These are phyloP conservation scores for Wickerhamiella allomyrinae DNA, from an alignment of 805 yeast species.

Conservation along the genomic window DNA sequence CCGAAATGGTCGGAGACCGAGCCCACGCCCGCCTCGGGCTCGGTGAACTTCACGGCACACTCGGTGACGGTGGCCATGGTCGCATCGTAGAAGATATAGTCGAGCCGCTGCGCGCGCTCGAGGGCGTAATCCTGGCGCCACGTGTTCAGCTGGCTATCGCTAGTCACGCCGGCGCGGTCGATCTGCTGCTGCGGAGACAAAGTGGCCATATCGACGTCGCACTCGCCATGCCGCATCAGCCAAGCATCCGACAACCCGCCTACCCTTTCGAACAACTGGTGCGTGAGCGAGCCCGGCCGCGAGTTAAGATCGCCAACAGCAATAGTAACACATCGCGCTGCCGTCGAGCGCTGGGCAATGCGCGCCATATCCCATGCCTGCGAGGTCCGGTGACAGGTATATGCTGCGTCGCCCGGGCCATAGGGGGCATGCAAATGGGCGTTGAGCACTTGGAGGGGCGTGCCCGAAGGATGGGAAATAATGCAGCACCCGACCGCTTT, in stretches of 20 bases:
- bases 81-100: slow-evolving; percentile 70
- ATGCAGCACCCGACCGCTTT: slow-evolving; percentile 69
- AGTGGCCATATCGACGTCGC: slow-evolving; percentile 28
- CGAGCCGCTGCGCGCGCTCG: slow-evolving; percentile 74
- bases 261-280: slow-evolving; percentile 52
- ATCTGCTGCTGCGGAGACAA: slow-evolving; percentile 52
- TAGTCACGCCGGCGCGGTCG: slow-evolving; percentile 64
- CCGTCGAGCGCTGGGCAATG: slow-evolving; percentile 42
- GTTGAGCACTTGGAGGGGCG: slow-evolving; percentile 60
- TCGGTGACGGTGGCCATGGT: slow-evolving; percentile 35
- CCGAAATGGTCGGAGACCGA: slow-evolving; percentile 93
- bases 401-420: slow-evolving; percentile 76
- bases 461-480: slow-evolving; percentile 36
- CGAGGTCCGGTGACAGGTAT: slow-evolving; percentile 76
- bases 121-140: slow-evolving; percentile 49
- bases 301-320: slow-evolving; percentile 91
- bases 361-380: slow-evolving; percentile 94
- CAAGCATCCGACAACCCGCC: slow-evolving; percentile 71
- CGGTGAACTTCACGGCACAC: slow-evolving; percentile 68
- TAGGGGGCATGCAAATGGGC: slow-evolving; percentile 98
- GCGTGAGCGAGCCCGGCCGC: slow-evolving; percentile 73
- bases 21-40: slow-evolving; percentile 47
- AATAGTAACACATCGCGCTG: slow-evolving; percentile 71
- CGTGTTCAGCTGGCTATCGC: slow-evolving; percentile 76
- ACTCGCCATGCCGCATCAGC: slow-evolving; percentile 48